Percentiles rank a stretch among this genome's conserved stretches.
Evolutionary conservation across 1,284 basidiomycete species (phyloP).

Genomic region (Cryptococcus wingfieldii): DNA sequence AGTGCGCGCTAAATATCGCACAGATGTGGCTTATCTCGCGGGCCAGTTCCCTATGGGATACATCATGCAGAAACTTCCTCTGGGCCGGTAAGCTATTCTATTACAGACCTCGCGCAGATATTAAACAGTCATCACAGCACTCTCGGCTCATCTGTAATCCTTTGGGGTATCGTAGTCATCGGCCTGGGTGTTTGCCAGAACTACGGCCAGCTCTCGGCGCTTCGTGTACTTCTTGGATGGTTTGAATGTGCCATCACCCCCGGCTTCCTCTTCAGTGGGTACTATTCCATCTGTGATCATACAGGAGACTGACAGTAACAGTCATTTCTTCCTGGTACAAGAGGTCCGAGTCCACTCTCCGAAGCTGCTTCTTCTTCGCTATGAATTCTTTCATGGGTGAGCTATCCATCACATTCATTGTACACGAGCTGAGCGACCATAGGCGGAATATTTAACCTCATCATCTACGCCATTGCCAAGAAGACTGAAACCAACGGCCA

Average conservation of each 20-base stretch:
- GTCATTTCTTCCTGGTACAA: slow-evolving; percentile 34
- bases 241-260: slow-evolving; percentile 29
- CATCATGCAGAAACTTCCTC: slow-evolving; percentile 25
- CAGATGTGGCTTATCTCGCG: slow-evolving; percentile 21
- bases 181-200: slow-evolving; percentile 25
- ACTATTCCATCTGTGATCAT: too few species aligned
- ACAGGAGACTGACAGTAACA: neutral
- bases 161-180: slow-evolving; percentile 25
- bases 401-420: slow-evolving; percentile 5
- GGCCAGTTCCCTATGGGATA: slow-evolving; percentile 25
- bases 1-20: neutral
- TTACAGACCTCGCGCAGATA: neutral
- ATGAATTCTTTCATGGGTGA: slow-evolving; percentile 30
- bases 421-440: neutral
- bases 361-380: slow-evolving; percentile 22
- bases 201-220: slow-evolving; percentile 20
- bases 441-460: neutral
- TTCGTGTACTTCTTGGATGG: slow-evolving; percentile 28
- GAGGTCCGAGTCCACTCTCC: slow-evolving; percentile 19
- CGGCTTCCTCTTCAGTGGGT: slow-evolving; percentile 24
- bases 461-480: slow-evolving; percentile 26
- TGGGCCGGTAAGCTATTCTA: slow-evolving; percentile 13
- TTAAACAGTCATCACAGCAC: neutral
- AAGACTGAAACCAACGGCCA: slow-evolving; percentile 13
- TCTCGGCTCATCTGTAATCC: neutral